phyloP scores from a whole-genome alignment of 1,139 yeast species.

The Suhomyces wounanorum region DNA sequence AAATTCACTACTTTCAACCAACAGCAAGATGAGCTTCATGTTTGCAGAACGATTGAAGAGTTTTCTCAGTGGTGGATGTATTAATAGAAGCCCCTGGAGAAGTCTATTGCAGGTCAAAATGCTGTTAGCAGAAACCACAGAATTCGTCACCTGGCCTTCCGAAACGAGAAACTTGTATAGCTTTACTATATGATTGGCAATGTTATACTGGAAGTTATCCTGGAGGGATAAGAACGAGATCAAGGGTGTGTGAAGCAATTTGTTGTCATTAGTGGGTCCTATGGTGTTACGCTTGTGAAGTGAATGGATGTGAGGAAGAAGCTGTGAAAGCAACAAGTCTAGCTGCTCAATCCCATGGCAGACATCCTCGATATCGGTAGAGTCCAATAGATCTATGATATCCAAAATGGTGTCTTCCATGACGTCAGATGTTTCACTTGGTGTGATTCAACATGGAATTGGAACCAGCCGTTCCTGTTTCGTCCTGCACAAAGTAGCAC shows the following conservation, averaged over 20 bases:
- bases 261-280: conserved; percentile 2
- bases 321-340: conserved; percentile 21
- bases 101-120: conserved; percentile 40
- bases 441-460: background rate
- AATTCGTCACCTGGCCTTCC: background rate
- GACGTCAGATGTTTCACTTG: background rate
- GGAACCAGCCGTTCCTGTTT: background rate
- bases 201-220: conserved; percentile 51
- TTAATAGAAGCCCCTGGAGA: conserved; percentile 61
- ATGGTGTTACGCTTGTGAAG: conserved; percentile 18
- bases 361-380: conserved; percentile 13
- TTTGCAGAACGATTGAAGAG: conserved; percentile 40
- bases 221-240: conserved; percentile 51
- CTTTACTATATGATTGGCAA: conserved; percentile 40
- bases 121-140: conserved; percentile 3
- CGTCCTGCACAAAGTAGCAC: conserved; percentile 1
- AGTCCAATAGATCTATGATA: conserved; percentile 22
- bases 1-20: conserved; percentile 21
- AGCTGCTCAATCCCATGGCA: conserved; percentile 20
- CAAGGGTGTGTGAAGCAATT: conserved; percentile 16
- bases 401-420: conserved; percentile 21
- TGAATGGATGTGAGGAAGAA: conserved; percentile 29
- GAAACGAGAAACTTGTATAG: conserved; percentile 20
- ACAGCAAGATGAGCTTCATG: conserved; percentile 34
- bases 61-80: conserved; percentile 59